Percentiles rank a stretch among this genome's conserved stretches.
Evolutionary conservation across 176 grass and related monocot species (phyloP).

Genomic region (Ampelocalamus luodianensis): DNA sequence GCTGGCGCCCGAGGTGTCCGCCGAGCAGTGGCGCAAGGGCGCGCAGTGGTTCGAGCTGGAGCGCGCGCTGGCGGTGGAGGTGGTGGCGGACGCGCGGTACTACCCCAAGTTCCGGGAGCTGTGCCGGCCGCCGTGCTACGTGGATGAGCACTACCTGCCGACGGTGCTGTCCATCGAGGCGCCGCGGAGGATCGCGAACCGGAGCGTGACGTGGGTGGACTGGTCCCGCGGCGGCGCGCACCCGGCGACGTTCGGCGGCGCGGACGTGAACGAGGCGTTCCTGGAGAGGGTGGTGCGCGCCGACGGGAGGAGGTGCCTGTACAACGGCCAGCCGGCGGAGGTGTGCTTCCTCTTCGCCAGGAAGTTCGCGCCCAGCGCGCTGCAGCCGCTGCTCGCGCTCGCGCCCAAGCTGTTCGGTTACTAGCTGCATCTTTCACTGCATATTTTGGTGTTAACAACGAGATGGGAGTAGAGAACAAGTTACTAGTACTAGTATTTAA

Average conservation of each 20-base stretch:
- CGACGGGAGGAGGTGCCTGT: constrained; percentile 37
- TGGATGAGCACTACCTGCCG: constrained; percentile 81
- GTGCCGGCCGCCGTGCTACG: constrained; percentile 59
- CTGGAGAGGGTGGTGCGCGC: not conserved
- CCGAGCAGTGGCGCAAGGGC: constrained; percentile 65
- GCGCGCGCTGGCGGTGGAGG: constrained; percentile 37
- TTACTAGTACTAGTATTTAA: too few relatives aligned
- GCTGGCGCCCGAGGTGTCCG: constrained; percentile 45
- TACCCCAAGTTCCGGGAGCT: constrained; percentile 57
- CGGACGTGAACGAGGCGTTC: constrained; percentile 48
- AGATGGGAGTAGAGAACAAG: too few relatives aligned
- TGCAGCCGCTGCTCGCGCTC: constrained; percentile 49
- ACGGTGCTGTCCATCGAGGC: constrained; percentile 52
- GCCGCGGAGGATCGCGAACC: constrained; percentile 34
- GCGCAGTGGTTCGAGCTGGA: constrained; percentile 77
- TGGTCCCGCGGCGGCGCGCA: constrained; percentile 77
- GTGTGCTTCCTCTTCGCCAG: constrained; percentile 70
- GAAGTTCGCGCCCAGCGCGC: constrained; percentile 60
- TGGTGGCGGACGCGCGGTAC: constrained; percentile 54
- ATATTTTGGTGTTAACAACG: too few relatives aligned
- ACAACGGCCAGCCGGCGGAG: constrained; percentile 44
- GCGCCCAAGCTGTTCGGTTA: constrained; percentile 48
- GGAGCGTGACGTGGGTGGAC: constrained; percentile 66
- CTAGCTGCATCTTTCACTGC: not conserved
- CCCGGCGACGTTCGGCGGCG: constrained; percentile 63